These are phyloP conservation scores for Maudiozyma serrabonitensis DNA, from an alignment of 805 yeast species.

Conservation along the genomic window DNA sequence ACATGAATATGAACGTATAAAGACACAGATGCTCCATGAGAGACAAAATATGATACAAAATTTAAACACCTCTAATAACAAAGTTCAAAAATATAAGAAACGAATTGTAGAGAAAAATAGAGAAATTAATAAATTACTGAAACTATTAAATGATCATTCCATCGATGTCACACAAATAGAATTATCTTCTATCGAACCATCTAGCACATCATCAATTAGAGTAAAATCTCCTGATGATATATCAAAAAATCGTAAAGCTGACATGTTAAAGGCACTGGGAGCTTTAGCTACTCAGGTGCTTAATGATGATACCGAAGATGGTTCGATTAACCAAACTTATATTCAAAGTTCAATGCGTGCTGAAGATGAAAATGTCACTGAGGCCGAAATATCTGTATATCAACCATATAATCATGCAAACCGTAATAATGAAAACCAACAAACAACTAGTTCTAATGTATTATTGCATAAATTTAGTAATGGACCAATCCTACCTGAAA, in stretches of 20 bases:
- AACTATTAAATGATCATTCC: slow-evolving; percentile 23
- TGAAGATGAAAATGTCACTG: slow-evolving; percentile 10
- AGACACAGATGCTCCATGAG: slow-evolving; percentile 26
- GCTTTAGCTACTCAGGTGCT: slow-evolving; percentile 45
- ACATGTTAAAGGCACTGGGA: slow-evolving; percentile 42
- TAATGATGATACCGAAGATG: slow-evolving; percentile 24
- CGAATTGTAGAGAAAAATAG: slow-evolving; percentile 36
- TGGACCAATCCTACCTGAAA: slow-evolving; percentile 6
- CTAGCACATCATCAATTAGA: slow-evolving; percentile 6
- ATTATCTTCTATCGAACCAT: slow-evolving; percentile 5
- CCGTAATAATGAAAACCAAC: not conserved
- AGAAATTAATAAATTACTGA: slow-evolving; percentile 34
- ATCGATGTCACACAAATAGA: slow-evolving; percentile 6
- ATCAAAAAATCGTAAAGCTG: slow-evolving; percentile 3
- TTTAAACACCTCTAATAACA: slow-evolving; percentile 33
- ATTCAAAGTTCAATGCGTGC: slow-evolving; percentile 4
- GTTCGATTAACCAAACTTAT: slow-evolving; percentile 8
- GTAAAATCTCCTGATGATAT: slow-evolving; percentile 4
- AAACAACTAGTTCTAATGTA: slow-evolving; percentile 1
- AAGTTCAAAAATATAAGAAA: slow-evolving; percentile 36
- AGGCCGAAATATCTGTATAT: slow-evolving; percentile 10
- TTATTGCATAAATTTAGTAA: slow-evolving; percentile 4
- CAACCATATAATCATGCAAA: slow-evolving; percentile 1
- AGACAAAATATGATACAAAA: slow-evolving; percentile 31
- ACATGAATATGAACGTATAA: slow-evolving; percentile 29